Percentiles rank a stretch among this genome's conserved stretches.
Evolutionary conservation across 2,329 filamentous ascomycete genomes (phyloP).

Genomic region (Scopulariopsis brevicaulis): DNA sequence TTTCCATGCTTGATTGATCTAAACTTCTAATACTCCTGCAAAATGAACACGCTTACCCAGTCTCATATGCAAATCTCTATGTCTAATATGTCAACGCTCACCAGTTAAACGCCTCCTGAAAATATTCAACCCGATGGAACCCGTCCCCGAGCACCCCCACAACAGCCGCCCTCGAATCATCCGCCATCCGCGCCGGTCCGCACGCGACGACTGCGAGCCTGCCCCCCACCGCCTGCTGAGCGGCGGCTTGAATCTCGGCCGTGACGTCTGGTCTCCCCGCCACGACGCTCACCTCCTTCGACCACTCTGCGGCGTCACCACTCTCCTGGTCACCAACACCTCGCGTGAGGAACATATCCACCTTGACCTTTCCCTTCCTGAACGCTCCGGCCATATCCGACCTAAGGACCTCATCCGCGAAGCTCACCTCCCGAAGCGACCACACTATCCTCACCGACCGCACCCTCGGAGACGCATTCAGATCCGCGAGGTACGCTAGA

Average conservation of each 20-base stretch:
- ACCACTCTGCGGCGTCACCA: slow-evolving; percentile 2
- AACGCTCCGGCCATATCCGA: slow-evolving; percentile 19
- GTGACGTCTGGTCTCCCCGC: slow-evolving; percentile 20
- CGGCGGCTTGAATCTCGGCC: slow-evolving; percentile 17
- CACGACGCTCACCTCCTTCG: slow-evolving; percentile 10
- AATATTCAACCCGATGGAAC: slow-evolving; percentile 22
- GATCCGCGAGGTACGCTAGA: slow-evolving; percentile 21
- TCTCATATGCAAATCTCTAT: neutral
- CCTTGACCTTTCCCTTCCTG: slow-evolving; percentile 15
- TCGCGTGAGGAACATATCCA: slow-evolving; percentile 25
- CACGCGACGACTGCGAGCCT: slow-evolving; percentile 30
- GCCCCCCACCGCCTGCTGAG: slow-evolving; percentile 9
- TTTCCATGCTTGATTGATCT: too few species aligned
- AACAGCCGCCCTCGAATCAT: slow-evolving; percentile 25
- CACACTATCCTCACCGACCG: slow-evolving; percentile 24
- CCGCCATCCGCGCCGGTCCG: slow-evolving; percentile 31
- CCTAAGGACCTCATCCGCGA: slow-evolving; percentile 21
- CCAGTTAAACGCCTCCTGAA: slow-evolving; percentile 32
- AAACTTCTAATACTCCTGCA: too few species aligned
- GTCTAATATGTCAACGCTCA: slow-evolving; percentile 9
- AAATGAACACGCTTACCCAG: too few species aligned
- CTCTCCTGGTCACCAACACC: neutral
- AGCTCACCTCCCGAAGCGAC: slow-evolving; percentile 27
- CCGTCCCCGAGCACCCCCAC: slow-evolving; percentile 16
- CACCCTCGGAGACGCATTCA: slow-evolving; percentile 10